Base-by-base conservation (phyloP, 2,329 filamentous ascomycete genomes). In the Knufia petricola region DNA sequence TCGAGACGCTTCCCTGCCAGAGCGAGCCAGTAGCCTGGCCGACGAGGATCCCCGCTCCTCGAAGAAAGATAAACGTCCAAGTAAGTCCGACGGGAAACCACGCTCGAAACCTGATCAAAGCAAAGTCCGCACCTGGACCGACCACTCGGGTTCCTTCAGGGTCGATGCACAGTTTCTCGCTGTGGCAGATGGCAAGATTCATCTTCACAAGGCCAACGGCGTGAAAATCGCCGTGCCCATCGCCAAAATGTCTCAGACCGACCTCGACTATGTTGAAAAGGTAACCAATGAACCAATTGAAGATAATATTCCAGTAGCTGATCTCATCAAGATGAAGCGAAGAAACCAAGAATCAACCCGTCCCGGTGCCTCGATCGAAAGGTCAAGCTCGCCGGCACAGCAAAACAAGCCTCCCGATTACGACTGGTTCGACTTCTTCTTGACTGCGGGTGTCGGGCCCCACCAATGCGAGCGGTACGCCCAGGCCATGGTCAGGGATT, bases 381-480 rank as follows among this genome's bases (percentile, higher is more conserved):
- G 41, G 40, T 49, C 53, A 50, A 36, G 20, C 12, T 17, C 43
- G 15, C 49, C 57, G 51, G 43, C 55, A 57, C 43, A 21, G 24
- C 37, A 44, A 31, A 54, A 52, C 31, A 46, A 51, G 34, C 36
- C 55, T n/a, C 74, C 84, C 1, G 83, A 92, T 41, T 94, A 96
- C 64, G 92, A 98, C 64, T 98, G 92, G 92, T 98, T 98, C 61
- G 88, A 95, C 63, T 96, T 98, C 70, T 98, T 98, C 74, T 71
- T 98, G 34, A 81, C 82, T 54, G 94, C 88, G 64, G 90, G 94
- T 40, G 87, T 96, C 59, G 84, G 88, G 38, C 86, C 90, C 42
- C 87, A 94, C 50, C 82, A 95, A 39, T 98, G 92, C 66, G 90
- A 96, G 67, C 79, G 92, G 48, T 98, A 98, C 62, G 83, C 89